A percentile compares a stretch with the other conserved stretches of the same genome.
phyloP scores from a whole-genome alignment of 306 rosid species.

The Inga laurina region DNA sequence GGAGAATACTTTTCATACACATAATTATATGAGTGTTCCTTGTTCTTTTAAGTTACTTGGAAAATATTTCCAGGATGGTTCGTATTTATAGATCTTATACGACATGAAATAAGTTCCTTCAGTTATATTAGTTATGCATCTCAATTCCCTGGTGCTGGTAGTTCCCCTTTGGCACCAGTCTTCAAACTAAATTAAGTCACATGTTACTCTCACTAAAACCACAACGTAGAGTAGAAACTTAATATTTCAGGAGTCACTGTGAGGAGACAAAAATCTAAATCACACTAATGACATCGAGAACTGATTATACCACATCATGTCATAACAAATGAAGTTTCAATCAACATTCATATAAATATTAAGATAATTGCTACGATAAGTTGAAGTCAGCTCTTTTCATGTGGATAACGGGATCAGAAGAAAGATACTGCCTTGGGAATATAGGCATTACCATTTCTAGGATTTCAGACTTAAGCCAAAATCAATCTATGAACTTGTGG shows the following conservation, averaged over 20 bases:
- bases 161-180: neutral
- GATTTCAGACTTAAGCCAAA: neutral
- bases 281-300: neutral
- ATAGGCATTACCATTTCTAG: too few relatives aligned
- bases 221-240: neutral
- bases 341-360: neutral
- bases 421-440: neutral
- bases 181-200: neutral
- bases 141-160: neutral
- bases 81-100: neutral
- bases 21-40: neutral
- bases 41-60: neutral
- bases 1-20: neutral
- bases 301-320: neutral
- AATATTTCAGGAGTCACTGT: neutral
- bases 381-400: neutral
- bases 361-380: neutral
- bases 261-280: neutral
- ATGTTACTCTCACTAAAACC: neutral
- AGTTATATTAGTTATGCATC: neutral
- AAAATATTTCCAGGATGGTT: neutral
- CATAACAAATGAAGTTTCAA: neutral
- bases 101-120: slow-evolving; percentile 1
- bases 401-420: neutral
- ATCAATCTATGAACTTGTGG: neutral